Evolutionary conservation across 73 alveolate genomes (phyloP).

Genomic region (Tetrahymena elliotti): DNA sequence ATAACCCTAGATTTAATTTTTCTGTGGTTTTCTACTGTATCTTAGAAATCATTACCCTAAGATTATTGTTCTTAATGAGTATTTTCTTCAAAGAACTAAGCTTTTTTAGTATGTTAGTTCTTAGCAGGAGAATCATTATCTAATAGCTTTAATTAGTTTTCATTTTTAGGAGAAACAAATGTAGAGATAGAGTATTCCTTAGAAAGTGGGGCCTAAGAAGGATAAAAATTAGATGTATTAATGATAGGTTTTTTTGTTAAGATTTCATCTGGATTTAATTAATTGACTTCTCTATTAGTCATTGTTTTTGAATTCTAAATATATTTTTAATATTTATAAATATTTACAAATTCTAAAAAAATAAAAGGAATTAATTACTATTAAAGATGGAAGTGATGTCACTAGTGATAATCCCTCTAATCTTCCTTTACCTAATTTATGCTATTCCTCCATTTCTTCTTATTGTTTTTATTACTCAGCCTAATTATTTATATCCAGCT

Average conservation of each 20-base stretch:
- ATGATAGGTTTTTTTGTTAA: neutral
- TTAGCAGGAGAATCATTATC: neutral
- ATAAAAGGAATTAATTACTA: neutral
- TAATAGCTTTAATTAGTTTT: neutral
- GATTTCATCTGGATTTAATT: neutral
- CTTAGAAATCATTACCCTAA: neutral
- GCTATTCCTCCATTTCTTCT: neutral
- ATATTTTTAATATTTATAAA: neutral
- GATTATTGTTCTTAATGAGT: neutral
- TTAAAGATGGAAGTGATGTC: neutral
- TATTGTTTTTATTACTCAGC: too few relatives aligned
- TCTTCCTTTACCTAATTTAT: neutral
- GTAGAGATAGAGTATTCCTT: neutral
- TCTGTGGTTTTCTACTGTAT: neutral
- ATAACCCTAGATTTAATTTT: neutral
- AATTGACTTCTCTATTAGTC: neutral
- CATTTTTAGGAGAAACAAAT: neutral
- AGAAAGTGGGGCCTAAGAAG: neutral
- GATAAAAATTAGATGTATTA: neutral
- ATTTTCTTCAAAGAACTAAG: neutral
- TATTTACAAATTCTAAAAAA: neutral
- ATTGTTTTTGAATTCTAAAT: neutral
- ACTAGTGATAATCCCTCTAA: neutral
- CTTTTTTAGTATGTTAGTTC: neutral
- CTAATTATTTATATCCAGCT: neutral